Conservation (phyloP, 1,139 yeast species). For the Suhomyces bribrorum region DNA sequence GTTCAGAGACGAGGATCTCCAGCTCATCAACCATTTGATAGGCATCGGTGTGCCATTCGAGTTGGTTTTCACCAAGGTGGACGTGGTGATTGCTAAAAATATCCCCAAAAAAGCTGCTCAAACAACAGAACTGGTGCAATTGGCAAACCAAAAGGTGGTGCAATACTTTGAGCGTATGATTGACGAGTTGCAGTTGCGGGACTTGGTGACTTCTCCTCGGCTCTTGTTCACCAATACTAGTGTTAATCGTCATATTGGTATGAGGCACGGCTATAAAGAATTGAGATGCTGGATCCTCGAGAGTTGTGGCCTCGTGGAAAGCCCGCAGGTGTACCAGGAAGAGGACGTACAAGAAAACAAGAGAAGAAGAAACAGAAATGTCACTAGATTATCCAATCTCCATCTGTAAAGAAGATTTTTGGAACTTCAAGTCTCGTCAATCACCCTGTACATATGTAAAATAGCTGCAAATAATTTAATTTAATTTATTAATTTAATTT, state of each 20-base stretch:
- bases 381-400: neutral
- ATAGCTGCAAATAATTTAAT: no score
- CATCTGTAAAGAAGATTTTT: no score
- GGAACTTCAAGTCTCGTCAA: no score
- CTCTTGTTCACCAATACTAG: conserved; percentile 38
- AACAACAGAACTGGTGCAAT: conserved; percentile 14
- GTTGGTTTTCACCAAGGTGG: conserved; percentile 74
- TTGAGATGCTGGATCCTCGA: conserved; percentile 36
- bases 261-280: conserved; percentile 38
- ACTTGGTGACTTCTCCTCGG: conserved; percentile 32
- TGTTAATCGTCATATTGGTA: conserved; percentile 22
- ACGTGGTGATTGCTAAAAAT: conserved; percentile 41
- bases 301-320: conserved; percentile 30
- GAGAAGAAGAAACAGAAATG: neutral
- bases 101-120: conserved; percentile 17
- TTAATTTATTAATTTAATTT: no score
- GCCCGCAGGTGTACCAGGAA: conserved; percentile 1
- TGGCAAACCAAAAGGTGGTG: conserved; percentile 27
- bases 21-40: conserved; percentile 52
- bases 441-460: no score
- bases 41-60: conserved; percentile 68
- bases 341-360: conserved; percentile 2
- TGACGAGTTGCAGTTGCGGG: conserved; percentile 23
- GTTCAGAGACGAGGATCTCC: conserved; percentile 55
- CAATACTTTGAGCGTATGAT: conserved; percentile 26